Base-by-base conservation (phyloP, 768 basidiomycete genomes). In the Amanita rimosa region DNA sequence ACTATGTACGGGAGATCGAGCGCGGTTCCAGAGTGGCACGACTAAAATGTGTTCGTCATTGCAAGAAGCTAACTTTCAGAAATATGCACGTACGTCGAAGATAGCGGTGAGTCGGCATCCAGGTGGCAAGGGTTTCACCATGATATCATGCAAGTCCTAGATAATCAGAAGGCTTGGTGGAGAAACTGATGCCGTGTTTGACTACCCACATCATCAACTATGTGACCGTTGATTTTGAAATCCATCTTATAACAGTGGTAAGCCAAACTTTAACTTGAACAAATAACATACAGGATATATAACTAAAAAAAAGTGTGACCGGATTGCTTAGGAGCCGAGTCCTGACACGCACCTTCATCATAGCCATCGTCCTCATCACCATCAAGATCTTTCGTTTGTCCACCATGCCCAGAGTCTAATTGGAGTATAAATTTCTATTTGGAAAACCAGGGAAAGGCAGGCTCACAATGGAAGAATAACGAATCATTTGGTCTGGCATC, bases 401-500 rank as follows among this genome's bases (percentile, higher is more conserved):
- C 93, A 33, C 95, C 95, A 54, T 98, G 95, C 11, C 94, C 94
- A 4, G 92, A 95, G 62, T 90, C 88, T 88, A 37, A 0, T 16
- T 46, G 31, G 41, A 29, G 13, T 38, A 17, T 34, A 29, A 6
- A 17, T 9, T 22, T 11, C 1, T n/a, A 19, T 21, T 3, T 17
- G 22, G n/a, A 27, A 3, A 41, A 38, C 21, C 13, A 11, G 17
- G 19, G 9, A 44, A 7, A 3, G 4, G 29, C 13, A 17, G 1
- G 63, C 77, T 49, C 51, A 85, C 87, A 94, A 55, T 93, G 92
- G 73, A 94, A 87, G 71, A 93, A 92, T 27, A 94, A 68, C 3
- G 92, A 82, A 56, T 95, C 91, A 53, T 92, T 83, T 1, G 88
- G 79, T 14, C 68, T 67, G 10, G 94, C 92, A 53, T 73, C 83